Evolutionary conservation across 2,329 filamentous ascomycete genomes (phyloP), one percentile per base, ranked within the genome.

Genomic region (Ceratocystis harringtonii): DNA sequence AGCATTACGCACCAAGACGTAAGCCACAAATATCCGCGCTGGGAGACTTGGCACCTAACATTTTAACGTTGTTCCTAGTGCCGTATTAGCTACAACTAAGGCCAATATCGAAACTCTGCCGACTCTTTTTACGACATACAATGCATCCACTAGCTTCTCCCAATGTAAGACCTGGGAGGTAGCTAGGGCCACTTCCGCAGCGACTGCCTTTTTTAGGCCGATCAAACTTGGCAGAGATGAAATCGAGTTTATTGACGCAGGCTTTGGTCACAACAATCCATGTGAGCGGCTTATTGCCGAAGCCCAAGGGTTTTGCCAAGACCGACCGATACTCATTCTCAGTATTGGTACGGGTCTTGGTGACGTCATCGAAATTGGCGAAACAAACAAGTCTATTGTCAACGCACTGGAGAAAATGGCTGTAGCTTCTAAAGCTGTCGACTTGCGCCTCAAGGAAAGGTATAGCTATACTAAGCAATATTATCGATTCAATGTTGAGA

Each of bases 231-330:
- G 72, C 28, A 68, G 70, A 12, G 70, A 72, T 15, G 66, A 63
- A 3, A 65, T 71, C 1, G 70, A 71, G 22, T 74, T 72, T 44
- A 68, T 74, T 28, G 73, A 74, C 55, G 71, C 70, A 1, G 72
- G 68, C 0, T 70, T 74, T 25, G 71, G 71, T 1, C 68, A 71
- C 45, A 74, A 74, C 64, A 75, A 75, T 52, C 73, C 73, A 22
- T 70, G 70, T 60, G 69, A 72, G 25, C 67, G 71, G 1, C 68
- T 74, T 12, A 70, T 74, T 6, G 61, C 68, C 2, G 72, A 73
- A 61, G 73, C 73, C 6, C 2, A 5, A 28, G 28, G 3, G 28
- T 3, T 4, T 28, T 28, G 28, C 52, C 71, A 70, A 15, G 58
- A 8, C 52, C 65, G 45, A 28, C 28, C 28, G 30, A 22, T 64